phyloP scores from a whole-genome alignment of 257 asterid genomes.

The Solanum appendiculatum region DNA sequence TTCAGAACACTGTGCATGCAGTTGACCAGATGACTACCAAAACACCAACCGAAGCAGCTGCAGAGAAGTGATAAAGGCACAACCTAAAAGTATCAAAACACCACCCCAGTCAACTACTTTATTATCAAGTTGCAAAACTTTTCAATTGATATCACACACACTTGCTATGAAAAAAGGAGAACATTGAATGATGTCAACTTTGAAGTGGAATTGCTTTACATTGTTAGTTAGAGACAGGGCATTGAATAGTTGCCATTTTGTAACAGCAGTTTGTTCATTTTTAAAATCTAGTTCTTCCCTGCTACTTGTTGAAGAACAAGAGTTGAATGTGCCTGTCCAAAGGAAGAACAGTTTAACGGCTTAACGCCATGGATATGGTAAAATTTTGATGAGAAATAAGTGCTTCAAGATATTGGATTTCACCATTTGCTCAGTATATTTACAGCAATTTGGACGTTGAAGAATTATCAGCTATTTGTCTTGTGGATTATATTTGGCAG shows the following conservation, averaged over 20 bases:
- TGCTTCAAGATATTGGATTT: neutral
- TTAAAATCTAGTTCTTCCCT: neutral
- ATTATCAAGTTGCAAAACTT: neutral
- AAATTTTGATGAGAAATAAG: neutral
- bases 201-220: neutral
- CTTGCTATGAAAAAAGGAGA: neutral
- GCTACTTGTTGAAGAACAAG: neutral
- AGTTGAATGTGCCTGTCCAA: neutral
- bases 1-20: slow-evolving; percentile 83
- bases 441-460: neutral
- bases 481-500: neutral
- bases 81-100: neutral
- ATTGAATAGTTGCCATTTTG: neutral
- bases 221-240: neutral
- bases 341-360: neutral
- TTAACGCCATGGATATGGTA: neutral
- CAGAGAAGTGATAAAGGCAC: slow-evolving; percentile 14
- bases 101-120: neutral
- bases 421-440: neutral
- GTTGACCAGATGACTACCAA: slow-evolving; percentile 92
- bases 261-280: neutral
- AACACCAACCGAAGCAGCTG: slow-evolving; percentile 71
- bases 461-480: neutral
- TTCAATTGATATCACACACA: neutral
- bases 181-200: neutral